Percentiles rank a stretch among this genome's conserved stretches.
phyloP scores from a whole-genome alignment of 257 asterid genomes.

The Plantago ovata region DNA sequence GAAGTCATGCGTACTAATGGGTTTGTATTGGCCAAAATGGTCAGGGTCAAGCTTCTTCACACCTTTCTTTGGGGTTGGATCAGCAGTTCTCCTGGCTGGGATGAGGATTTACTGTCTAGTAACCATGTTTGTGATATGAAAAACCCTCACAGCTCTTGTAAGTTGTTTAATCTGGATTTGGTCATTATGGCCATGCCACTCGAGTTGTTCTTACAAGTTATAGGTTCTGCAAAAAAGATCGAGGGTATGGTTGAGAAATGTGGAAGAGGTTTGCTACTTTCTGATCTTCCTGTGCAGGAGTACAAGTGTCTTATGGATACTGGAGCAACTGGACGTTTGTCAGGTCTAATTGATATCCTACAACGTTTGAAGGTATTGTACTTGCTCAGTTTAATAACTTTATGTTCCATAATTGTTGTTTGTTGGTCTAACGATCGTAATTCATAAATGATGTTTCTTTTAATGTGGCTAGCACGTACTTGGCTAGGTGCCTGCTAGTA shows the following conservation, averaged over 20 bases:
- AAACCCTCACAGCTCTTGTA: slow-evolving; percentile 77
- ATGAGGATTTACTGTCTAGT: slow-evolving; percentile 45
- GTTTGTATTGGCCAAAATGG: slow-evolving; percentile 75
- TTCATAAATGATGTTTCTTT: not conserved
- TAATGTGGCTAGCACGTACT: not conserved
- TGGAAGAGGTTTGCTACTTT: slow-evolving; percentile 55
- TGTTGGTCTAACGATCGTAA: not conserved
- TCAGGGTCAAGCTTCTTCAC: slow-evolving; percentile 83
- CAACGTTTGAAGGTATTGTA: slow-evolving; percentile 73
- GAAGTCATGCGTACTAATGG: slow-evolving; percentile 78
- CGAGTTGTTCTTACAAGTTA: slow-evolving; percentile 79
- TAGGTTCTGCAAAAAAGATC: slow-evolving; percentile 64
- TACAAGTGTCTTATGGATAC: slow-evolving; percentile 63
- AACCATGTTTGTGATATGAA: slow-evolving; percentile 42
- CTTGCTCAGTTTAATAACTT: slow-evolving; percentile 5
- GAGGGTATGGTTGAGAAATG: slow-evolving; percentile 70
- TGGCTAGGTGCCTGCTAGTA: too few species aligned
- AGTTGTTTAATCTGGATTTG: slow-evolving; percentile 55
- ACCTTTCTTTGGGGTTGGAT: slow-evolving; percentile 68
- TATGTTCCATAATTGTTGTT: slow-evolving; percentile 8
- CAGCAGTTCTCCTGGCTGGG: slow-evolving; percentile 48
- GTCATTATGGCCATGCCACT: slow-evolving; percentile 80
- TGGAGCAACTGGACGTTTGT: slow-evolving; percentile 68
- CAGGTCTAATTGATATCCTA: slow-evolving; percentile 66
- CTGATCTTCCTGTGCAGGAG: slow-evolving; percentile 70